Conservation (phyloP, 305 asterid genomes). For the Fraxinus paxiana region DNA sequence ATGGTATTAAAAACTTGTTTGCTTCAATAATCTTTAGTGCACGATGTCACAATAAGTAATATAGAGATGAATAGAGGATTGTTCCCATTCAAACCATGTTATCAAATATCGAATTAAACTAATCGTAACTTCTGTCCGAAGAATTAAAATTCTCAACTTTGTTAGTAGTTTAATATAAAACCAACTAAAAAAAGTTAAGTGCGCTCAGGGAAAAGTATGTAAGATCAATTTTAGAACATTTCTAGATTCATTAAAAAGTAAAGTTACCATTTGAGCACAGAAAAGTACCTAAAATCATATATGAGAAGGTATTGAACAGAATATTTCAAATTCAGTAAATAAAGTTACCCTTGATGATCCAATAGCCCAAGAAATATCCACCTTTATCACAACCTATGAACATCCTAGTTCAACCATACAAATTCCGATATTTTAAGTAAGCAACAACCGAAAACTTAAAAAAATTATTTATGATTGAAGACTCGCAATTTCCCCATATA, state of each 20-base stretch:
- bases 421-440: background rate
- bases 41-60: too few relatives aligned
- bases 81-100: too few relatives aligned
- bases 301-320: background rate
- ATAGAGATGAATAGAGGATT: too few relatives aligned
- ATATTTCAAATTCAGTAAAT: background rate
- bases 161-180: too few relatives aligned
- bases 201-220: background rate
- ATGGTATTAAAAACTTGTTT: too few relatives aligned
- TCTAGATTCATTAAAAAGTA: background rate
- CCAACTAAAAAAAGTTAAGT: too few relatives aligned
- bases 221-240: too few relatives aligned
- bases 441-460: background rate
- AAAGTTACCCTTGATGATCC: background rate
- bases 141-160: too few relatives aligned
- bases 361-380: too few relatives aligned
- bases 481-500: background rate
- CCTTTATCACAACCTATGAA: background rate
- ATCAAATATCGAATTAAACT: too few relatives aligned
- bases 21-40: too few relatives aligned
- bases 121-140: too few relatives aligned
- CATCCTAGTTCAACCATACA: background rate
- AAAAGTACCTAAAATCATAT: background rate
- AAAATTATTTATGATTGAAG: background rate
- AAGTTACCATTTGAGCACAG: background rate